A percentile compares a stretch with the other conserved stretches of the same genome.
Evolutionary conservation across 208 protist species (phyloP).

Genomic region (Leishmania guyanensis): DNA sequence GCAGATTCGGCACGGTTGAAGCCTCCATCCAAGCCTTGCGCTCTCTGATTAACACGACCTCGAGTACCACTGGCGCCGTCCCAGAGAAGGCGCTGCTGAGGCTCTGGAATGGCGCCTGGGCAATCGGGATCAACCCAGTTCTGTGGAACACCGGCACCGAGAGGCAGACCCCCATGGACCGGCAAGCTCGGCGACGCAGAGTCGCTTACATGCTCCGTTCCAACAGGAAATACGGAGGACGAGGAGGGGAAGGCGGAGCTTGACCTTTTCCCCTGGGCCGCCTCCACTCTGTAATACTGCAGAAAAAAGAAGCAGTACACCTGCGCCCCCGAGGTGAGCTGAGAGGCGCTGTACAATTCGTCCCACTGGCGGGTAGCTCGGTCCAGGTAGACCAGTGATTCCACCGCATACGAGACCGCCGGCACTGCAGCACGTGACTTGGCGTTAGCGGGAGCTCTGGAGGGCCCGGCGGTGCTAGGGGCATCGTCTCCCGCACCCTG

Average conservation of each 20-base stretch:
- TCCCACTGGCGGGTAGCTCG: constrained; percentile 47
- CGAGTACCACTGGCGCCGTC: constrained; percentile 2
- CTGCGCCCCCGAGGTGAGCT: constrained; percentile 60
- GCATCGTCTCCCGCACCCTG: not conserved
- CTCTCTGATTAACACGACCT: not conserved
- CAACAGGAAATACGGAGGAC: not conserved
- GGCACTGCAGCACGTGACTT: not conserved
- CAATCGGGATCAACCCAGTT: constrained; percentile 4
- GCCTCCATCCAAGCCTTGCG: not conserved
- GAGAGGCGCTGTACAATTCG: constrained; percentile 54
- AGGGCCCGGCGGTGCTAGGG: not conserved
- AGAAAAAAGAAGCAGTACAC: constrained; percentile 54
- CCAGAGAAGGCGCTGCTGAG: constrained; percentile 32
- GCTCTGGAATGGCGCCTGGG: constrained; percentile 24
- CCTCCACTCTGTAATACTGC: constrained; percentile 2
- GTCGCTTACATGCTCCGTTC: not conserved
- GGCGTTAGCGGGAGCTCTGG: not conserved
- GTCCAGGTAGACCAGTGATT: constrained; percentile 47
- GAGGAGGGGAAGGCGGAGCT: not conserved
- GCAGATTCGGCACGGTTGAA: not conserved
- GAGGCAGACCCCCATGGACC: not conserved
- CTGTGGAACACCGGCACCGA: constrained; percentile 10
- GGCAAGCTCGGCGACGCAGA: not conserved
- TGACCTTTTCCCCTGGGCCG: not conserved
- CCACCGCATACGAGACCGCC: constrained; percentile 24